phyloP scores from a whole-genome alignment of 495 filamentous ascomycete species.

The Aspergillus cristatus region DNA sequence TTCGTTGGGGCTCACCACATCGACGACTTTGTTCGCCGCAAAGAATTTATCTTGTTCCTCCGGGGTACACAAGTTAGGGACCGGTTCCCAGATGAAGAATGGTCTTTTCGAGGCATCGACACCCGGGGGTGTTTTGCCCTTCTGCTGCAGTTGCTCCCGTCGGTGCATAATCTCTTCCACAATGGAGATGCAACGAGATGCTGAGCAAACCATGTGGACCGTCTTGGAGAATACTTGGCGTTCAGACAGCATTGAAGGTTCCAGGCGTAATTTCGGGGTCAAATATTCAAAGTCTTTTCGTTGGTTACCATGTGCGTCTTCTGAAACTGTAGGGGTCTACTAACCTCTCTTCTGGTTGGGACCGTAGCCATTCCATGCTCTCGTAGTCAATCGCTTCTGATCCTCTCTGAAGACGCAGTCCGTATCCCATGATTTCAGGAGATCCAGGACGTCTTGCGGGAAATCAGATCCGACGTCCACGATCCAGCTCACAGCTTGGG shows the following conservation, averaged over 20 bases:
- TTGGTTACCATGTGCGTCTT: constrained; percentile 18
- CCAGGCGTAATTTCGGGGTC: constrained; percentile 76
- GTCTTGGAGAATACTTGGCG: constrained; percentile 58
- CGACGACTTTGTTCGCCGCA: constrained; percentile 60
- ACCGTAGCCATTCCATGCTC: constrained; percentile 85
- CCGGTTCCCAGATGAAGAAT: constrained; percentile 89
- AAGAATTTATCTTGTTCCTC: constrained; percentile 65
- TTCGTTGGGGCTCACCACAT: constrained; percentile 86
- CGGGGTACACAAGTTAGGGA: constrained; percentile 77
- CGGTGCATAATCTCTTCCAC: constrained; percentile 50
- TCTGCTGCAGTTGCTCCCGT: constrained; percentile 26
- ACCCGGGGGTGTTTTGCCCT: constrained; percentile 16
- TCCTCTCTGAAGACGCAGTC: constrained; percentile 58
- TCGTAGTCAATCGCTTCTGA: constrained; percentile 63
- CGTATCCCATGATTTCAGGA: constrained; percentile 65
- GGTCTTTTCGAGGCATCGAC: constrained; percentile 35
- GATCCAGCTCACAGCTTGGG: constrained; percentile 71
- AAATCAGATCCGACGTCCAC: constrained; percentile 88
- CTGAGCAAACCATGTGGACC: constrained; percentile 83
- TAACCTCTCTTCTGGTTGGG: constrained; percentile 46
- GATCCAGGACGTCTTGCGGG: constrained; percentile 49
- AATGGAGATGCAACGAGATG: constrained; percentile 65
- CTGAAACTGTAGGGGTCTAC: constrained; percentile 1
- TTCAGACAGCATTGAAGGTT: constrained; percentile 46
- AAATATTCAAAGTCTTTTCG: constrained; percentile 69